Evolutionary conservation across 495 filamentous ascomycete species (phyloP), one percentile per base, ranked within the genome.

Genomic region (Tuber brumale): DNA sequence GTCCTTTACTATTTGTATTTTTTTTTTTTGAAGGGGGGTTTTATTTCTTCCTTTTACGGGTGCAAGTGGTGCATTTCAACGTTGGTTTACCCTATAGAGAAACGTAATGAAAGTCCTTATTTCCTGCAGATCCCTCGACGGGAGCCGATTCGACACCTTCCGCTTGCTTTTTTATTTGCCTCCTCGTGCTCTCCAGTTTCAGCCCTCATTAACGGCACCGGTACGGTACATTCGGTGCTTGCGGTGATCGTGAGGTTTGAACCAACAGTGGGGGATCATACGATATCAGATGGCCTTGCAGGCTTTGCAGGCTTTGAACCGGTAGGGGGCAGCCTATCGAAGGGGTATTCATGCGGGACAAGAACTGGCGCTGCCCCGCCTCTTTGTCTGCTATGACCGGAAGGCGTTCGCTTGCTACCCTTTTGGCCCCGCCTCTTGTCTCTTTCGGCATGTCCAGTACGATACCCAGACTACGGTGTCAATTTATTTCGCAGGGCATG

Each of bases 101-200:
- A 66, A 66, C 57, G 57, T 66, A 66, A 66, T 66, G 57, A 66
- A 66, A 66, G 57, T 35, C 57, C 57, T 66, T 66, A 18, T 66
- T 66, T 66, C 57, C 12, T 66, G 57, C 57, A 66, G 57, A 66
- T 66, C 57, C 27, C 27, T 66, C 57, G 57, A 66, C 57, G 57
- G 57, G 57, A 35, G 57, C 57, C 57, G 27, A 66, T 66, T 66
- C 57, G 27, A 66, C 27, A 66, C 57, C 14, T 35, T 35, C 57
- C 18, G 27, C 27, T 66, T 35, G 57, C 31, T 19, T 27, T 66
- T 31, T 66, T 27, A 66, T 66, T 35, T 66, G 18, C 57, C 27
- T 19, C 57, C 57, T 66, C 57, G 27, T 66, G 27, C 27, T 14
- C 31, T 66, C 31, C 57, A 35, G 57, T 66, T 66, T 66, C 57